Evolutionary conservation across 2,329 filamentous ascomycete species (phyloP).

Genomic region (Magnaporthales sp.): DNA sequence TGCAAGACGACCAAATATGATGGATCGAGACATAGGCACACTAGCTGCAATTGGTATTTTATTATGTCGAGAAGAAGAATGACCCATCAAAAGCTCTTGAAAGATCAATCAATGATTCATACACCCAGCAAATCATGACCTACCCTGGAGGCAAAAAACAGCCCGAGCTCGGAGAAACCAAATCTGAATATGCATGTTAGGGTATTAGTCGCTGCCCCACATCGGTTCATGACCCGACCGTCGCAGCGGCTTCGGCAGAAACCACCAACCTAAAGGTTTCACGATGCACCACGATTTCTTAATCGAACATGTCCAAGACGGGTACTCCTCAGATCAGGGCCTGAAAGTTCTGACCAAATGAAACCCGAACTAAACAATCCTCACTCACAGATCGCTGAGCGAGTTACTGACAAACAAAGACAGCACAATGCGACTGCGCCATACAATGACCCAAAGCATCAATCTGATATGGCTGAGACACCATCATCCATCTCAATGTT

Average conservation of each 20-base stretch:
- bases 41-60: background rate
- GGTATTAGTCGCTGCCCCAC: background rate
- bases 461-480: background rate
- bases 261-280: background rate
- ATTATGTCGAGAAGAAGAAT: background rate
- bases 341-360: background rate
- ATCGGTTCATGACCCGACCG: background rate
- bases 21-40: background rate
- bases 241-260: background rate
- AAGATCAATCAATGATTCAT: background rate
- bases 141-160: background rate
- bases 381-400: too few relatives aligned
- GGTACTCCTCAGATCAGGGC: too few relatives aligned
- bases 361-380: background rate
- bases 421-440: background rate
- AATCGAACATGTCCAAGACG: background rate
- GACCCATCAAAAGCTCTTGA: too few relatives aligned
- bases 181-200: background rate
- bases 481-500: background rate
- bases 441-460: background rate
- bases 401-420: background rate
- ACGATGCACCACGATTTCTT: background rate
- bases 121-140: background rate
- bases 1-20: background rate
- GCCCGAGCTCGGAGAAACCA: background rate